phyloP scores from a whole-genome alignment of 2,329 filamentous ascomycete species.

The Paracoccidioides lutzii region DNA sequence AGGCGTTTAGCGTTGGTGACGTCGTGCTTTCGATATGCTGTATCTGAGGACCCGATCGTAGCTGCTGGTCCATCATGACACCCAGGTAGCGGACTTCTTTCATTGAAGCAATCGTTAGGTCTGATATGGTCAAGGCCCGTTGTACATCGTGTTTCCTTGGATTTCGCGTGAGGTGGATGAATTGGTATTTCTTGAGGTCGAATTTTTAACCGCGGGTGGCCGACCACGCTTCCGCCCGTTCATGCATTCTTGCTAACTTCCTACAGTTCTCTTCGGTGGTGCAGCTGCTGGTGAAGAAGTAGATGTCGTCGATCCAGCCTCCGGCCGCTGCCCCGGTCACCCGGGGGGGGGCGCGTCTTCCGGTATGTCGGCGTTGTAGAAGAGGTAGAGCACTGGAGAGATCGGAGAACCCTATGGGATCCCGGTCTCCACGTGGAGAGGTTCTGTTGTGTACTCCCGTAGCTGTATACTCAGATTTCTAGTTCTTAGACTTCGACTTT shows the following conservation, averaged over 20 bases:
- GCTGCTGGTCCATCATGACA: slow-evolving; percentile 14
- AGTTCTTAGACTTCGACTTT: not conserved
- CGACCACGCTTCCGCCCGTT: slow-evolving; percentile 11
- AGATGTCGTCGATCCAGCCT: slow-evolving; percentile 9
- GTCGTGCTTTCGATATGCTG: slow-evolving; percentile 13
- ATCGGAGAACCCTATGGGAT: slow-evolving; percentile 11
- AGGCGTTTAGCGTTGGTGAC: slow-evolving; percentile 13
- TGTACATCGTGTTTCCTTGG: slow-evolving; percentile 10
- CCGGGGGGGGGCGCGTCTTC: slow-evolving; percentile 6
- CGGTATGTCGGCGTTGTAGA: slow-evolving; percentile 17
- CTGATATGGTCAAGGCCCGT: slow-evolving; percentile 8
- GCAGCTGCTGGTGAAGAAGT: slow-evolving; percentile 5
- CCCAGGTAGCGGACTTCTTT: slow-evolving; percentile 14
- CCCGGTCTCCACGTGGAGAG: not conserved
- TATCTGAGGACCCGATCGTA: slow-evolving; percentile 14
- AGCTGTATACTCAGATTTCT: slow-evolving; percentile 3
- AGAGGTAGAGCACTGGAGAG: slow-evolving; percentile 18
- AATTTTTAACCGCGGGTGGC: slow-evolving; percentile 12
- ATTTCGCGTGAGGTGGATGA: slow-evolving; percentile 14
- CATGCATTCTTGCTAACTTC: slow-evolving; percentile 11
- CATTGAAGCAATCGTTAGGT: slow-evolving; percentile 7
- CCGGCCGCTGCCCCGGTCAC: slow-evolving; percentile 5
- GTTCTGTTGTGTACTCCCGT: slow-evolving; percentile 7
- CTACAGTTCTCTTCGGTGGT: slow-evolving; percentile 9
- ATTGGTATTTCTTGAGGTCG: slow-evolving; percentile 14